A percentile compares a stretch with the other conserved stretches of the same genome.
phyloP scores from a whole-genome alignment of 1,284 basidiomycete genomes.

The Rhizoctonia solani region DNA sequence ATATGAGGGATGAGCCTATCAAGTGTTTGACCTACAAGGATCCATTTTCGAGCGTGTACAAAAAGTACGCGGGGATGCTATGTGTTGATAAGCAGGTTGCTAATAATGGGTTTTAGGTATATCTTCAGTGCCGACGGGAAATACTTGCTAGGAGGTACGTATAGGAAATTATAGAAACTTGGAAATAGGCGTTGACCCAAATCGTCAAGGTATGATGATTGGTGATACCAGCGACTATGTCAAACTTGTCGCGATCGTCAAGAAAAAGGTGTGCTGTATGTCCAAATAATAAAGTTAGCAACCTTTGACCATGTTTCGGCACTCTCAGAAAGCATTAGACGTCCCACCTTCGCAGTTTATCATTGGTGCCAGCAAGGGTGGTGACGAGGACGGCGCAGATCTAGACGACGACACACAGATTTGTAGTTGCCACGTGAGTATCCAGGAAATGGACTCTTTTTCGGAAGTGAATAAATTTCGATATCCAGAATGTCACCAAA shows the following conservation, averaged over 20 bases:
- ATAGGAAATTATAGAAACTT: too few relatives aligned
- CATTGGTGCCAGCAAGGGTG: slow-evolving; percentile 57
- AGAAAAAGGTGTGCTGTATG: slow-evolving; percentile 59
- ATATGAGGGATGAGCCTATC: slow-evolving; percentile 51
- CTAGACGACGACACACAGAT: slow-evolving; percentile 74
- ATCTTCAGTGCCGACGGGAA: slow-evolving; percentile 78
- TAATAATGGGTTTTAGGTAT: slow-evolving; percentile 47
- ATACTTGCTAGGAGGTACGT: slow-evolving; percentile 66
- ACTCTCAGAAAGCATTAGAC: slow-evolving; percentile 62
- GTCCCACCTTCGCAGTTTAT: slow-evolving; percentile 70
- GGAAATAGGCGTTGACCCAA: neutral
- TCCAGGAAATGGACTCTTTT: neutral
- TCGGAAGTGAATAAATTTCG: slow-evolving; percentile 16
- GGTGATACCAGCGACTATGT: slow-evolving; percentile 73
- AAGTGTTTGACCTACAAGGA: slow-evolving; percentile 73
- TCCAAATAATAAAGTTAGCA: neutral
- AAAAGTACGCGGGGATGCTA: slow-evolving; percentile 54
- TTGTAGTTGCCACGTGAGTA: slow-evolving; percentile 63
- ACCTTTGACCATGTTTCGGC: slow-evolving; percentile 5
- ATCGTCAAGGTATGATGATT: slow-evolving; percentile 63
- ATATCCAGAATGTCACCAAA: slow-evolving; percentile 62
- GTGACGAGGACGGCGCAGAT: slow-evolving; percentile 64
- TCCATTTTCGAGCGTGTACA: slow-evolving; percentile 70
- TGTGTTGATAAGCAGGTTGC: neutral
- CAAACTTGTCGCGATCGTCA: slow-evolving; percentile 71